Evolutionary conservation across 371 early-diverging fungal species (phyloP), one percentile per base, ranked within the genome.

Genomic region (Apophysomyces trapeziformis): DNA sequence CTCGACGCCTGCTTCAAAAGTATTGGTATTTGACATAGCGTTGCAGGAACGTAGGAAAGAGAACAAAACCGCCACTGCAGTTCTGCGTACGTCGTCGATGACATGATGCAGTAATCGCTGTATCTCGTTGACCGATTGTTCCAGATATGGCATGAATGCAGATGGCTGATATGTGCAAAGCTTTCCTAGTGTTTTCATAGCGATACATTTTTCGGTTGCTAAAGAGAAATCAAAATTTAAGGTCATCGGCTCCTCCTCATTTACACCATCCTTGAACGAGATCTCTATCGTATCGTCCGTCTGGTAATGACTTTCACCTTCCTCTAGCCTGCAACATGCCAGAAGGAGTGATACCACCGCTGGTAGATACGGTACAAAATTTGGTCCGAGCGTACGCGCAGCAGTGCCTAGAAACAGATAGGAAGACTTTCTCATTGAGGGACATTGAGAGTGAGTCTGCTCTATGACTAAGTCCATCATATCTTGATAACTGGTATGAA

Each of bases 191-290:
- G 92, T 90, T 66, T 92, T 93, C 12, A 89, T 87, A n/a, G 95
- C 95, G 46, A 91, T 86, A 68, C 93, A 94, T 77, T 95, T 96
- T 69, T 96, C 96, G 16, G 93, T 92, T 5, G 95, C 91, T 68
- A 95, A 80, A 26, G 92, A 93, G 38, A 92, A 90, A 72, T 85
- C 90, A 66, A 92, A 77, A 13, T 80, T 81, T 67, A 50, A 47
- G 44, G 39, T 69, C 73, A 26, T 64, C 57, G 14, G 64, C 65
- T 69, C 69, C 11, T 65, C 59, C 8, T 66, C 69, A 14, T 68
- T 77, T 7, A 73, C 69, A 11, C 68, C 61, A 18, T 60, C 69
- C 57, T 69, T 73, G 14, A 68, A 70, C 7, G 77, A 76, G 38
- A 76, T 68, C 57, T 78, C 79, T 41, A 78, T 75, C 36, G 79